Conservation (phyloP, 176 grass and related monocot genomes). For the Triticum turgidum region DNA sequence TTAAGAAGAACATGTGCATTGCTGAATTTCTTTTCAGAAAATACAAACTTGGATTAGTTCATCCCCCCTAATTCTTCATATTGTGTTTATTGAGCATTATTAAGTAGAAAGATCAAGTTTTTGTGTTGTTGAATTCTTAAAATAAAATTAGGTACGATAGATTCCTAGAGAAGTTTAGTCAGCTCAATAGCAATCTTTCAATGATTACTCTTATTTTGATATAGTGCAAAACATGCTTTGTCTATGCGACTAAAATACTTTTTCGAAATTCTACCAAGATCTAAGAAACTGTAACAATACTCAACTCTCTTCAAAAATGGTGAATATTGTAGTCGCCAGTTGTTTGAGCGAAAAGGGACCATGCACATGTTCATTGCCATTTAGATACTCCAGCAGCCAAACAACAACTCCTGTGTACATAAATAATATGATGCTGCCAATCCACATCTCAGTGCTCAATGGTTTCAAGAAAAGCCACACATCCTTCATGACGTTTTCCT, state of each 20-base stretch:
- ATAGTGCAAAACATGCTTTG: not conserved
- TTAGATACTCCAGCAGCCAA: constrained; percentile 38
- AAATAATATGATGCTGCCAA: constrained; percentile 28
- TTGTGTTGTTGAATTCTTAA: not conserved
- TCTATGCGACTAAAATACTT: not conserved
- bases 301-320: constrained; percentile 37
- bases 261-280: not conserved
- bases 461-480: constrained; percentile 41
- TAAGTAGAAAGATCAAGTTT: not conserved
- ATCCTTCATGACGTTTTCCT: constrained; percentile 10
- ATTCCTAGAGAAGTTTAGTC: not conserved
- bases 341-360: not conserved
- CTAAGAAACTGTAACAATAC: not conserved
- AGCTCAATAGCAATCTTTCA: not conserved
- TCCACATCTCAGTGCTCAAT: constrained; percentile 24
- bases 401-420: constrained; percentile 41
- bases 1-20: not conserved
- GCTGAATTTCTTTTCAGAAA: not conserved
- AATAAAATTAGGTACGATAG: not conserved
- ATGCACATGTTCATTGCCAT: not conserved
- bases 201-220: not conserved
- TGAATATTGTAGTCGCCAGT: constrained; percentile 13
- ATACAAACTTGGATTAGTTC: not conserved
- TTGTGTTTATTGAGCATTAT: not conserved
- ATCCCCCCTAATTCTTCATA: not conserved